Conservation (phyloP, 805 yeast species). For the Tetrapisispora phaffii region DNA sequence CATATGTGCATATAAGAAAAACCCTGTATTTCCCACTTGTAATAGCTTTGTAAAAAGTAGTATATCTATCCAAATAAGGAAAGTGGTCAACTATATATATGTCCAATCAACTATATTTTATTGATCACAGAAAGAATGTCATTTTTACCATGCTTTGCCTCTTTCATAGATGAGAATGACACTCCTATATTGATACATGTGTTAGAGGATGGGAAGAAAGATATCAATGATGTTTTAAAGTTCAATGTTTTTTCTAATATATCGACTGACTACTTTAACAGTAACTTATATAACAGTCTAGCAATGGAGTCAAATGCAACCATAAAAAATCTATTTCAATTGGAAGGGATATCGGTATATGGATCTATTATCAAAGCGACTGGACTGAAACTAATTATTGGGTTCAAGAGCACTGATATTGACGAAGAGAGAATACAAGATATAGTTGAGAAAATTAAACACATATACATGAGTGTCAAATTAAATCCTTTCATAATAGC, state of each 20-base stretch:
- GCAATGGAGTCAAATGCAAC: slow-evolving; percentile 10
- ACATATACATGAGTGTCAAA: slow-evolving; percentile 18
- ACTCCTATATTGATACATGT: slow-evolving; percentile 23
- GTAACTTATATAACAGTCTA: slow-evolving; percentile 12
- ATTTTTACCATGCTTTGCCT: slow-evolving; percentile 14
- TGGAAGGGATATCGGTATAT: slow-evolving; percentile 25
- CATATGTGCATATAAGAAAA: too few species aligned
- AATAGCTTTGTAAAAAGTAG: too few species aligned
- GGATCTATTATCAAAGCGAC: slow-evolving; percentile 24
- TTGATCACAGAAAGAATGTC: background rate
- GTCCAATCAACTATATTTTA: too few species aligned
- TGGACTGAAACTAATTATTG: slow-evolving; percentile 24
- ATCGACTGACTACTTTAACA: slow-evolving; percentile 27
- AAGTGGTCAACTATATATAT: too few species aligned
- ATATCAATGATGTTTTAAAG: slow-evolving; percentile 18
- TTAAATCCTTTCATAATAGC: slow-evolving; percentile 20
- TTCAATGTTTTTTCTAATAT: slow-evolving; percentile 27
- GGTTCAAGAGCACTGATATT: slow-evolving; percentile 11
- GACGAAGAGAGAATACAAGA: slow-evolving; percentile 10
- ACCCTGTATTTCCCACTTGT: too few species aligned
- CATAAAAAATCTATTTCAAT: slow-evolving; percentile 18
- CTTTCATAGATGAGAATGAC: slow-evolving; percentile 19
- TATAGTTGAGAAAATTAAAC: slow-evolving; percentile 17
- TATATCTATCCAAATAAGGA: too few species aligned
- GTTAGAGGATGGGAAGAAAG: slow-evolving; percentile 9